Evolutionary conservation across 371 early-diverging fungal genomes (phyloP).

Genomic region (Mortierella sp.): DNA sequence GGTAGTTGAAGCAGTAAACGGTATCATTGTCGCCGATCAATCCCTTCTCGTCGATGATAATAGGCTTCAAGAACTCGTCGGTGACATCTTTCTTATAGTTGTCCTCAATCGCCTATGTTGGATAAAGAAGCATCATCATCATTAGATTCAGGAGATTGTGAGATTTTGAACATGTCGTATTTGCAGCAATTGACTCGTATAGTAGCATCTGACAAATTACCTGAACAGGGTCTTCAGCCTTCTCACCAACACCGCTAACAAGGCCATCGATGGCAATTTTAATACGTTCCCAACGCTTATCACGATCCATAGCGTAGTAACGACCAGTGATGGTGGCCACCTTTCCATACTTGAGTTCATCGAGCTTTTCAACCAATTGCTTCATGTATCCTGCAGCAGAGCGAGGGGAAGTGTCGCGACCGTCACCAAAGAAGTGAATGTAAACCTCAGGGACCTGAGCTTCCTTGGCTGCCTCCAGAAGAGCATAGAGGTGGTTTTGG

Average conservation of each 20-base stretch:
- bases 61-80: constrained; percentile 99
- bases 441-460: constrained; percentile 88
- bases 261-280: constrained; percentile 94
- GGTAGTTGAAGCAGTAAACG: constrained; percentile 95
- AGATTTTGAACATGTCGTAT: neutral
- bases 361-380: constrained; percentile 76
- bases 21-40: constrained; percentile 83
- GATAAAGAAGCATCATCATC: neutral
- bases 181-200: too few relatives aligned
- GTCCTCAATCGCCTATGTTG: constrained; percentile 77
- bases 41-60: constrained; percentile 86
- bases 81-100: constrained; percentile 90
- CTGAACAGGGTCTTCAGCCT: constrained; percentile 74
- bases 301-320: constrained; percentile 99
- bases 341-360: constrained; percentile 81
- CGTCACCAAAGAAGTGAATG: constrained; percentile 99
- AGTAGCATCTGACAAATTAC: constrained; percentile 11
- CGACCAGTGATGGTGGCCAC: constrained; percentile 96
- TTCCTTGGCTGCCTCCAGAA: constrained; percentile 89
- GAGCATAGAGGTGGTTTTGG: constrained; percentile 91
- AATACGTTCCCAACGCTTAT: constrained; percentile 99
- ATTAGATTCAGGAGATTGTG: neutral
- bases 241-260: constrained; percentile 87
- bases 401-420: constrained; percentile 98
- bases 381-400: constrained; percentile 81